Conservation (phyloP, 352 stramenopile genomes). For the Globisporangium iwayamae region DNA sequence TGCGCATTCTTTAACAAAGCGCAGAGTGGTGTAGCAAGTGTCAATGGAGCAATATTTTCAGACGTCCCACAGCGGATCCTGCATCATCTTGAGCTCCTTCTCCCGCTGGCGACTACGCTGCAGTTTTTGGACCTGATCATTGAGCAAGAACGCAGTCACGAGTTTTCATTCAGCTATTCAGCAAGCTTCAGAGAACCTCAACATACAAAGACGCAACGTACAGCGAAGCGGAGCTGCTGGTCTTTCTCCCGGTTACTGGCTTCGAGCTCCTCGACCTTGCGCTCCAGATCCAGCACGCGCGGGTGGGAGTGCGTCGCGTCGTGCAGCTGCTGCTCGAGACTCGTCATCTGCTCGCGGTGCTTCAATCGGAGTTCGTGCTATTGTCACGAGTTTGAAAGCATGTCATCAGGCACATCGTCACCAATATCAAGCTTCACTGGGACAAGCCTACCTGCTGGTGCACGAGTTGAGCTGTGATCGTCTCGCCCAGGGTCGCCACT, state of each 20-base stretch:
- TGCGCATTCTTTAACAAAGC: constrained; percentile 5
- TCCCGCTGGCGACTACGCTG: constrained; percentile 67
- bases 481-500: constrained; percentile 52
- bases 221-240: constrained; percentile 65
- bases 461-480: constrained; percentile 63
- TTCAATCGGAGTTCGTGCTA: constrained; percentile 55
- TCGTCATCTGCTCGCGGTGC: constrained; percentile 37
- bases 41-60: constrained; percentile 10
- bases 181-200: background rate
- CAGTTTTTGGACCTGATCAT: constrained; percentile 58
- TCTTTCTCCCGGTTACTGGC: constrained; percentile 41
- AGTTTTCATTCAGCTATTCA: background rate
- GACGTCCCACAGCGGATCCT: constrained; percentile 69
- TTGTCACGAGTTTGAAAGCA: background rate
- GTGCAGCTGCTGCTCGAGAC: constrained; percentile 46
- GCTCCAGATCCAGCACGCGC: constrained; percentile 36
- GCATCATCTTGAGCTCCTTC: constrained; percentile 57
- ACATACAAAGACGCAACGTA: background rate
- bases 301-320: constrained; percentile 44
- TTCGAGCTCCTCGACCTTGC: constrained; percentile 38
- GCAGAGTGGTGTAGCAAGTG: constrained; percentile 1
- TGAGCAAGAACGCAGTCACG: background rate
- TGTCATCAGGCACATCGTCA: background rate
- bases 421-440: background rate
- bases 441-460: constrained; percentile 43